Conservation (phyloP, 75 land plant species). For the Pseudotsuga menziesii region DNA sequence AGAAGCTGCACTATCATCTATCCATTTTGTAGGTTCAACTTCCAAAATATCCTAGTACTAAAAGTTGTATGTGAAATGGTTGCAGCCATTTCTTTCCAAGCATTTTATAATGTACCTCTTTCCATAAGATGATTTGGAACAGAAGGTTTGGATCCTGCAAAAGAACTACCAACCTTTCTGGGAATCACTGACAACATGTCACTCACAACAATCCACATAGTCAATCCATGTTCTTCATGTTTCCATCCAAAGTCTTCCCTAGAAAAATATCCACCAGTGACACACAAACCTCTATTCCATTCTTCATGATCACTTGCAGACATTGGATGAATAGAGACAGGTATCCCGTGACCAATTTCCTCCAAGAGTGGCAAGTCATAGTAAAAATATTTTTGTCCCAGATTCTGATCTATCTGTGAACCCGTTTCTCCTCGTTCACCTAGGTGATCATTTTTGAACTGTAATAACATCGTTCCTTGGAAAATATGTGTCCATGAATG, state of each 20-base stretch:
- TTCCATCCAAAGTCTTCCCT: no score
- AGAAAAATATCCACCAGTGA: slow-evolving; percentile 56
- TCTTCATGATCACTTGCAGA: no score
- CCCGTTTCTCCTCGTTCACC: no score
- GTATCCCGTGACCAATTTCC: slow-evolving; percentile 95
- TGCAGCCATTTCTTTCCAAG: slow-evolving; percentile 67
- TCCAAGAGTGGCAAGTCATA: no score
- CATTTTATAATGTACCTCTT: no score
- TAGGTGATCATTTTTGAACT: neutral
- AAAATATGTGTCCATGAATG: neutral
- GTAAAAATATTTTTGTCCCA: no score
- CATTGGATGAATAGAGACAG: slow-evolving; percentile 87
- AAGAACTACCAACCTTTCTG: slow-evolving; percentile 34
- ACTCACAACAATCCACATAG: no score
- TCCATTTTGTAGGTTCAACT: no score
- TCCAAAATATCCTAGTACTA: slow-evolving; percentile 63
- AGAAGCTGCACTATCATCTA: slow-evolving; percentile 81
- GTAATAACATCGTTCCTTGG: neutral
- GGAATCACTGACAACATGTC: slow-evolving; percentile 43
- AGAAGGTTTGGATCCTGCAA: no score
- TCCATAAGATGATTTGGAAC: no score
- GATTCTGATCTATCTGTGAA: no score
- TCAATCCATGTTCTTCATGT: no score
- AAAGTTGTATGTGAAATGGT: slow-evolving; percentile 50
- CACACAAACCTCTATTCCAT: slow-evolving; percentile 29